Conservation (phyloP, 257 asterid species). For the Paraleonurus japonicus region DNA sequence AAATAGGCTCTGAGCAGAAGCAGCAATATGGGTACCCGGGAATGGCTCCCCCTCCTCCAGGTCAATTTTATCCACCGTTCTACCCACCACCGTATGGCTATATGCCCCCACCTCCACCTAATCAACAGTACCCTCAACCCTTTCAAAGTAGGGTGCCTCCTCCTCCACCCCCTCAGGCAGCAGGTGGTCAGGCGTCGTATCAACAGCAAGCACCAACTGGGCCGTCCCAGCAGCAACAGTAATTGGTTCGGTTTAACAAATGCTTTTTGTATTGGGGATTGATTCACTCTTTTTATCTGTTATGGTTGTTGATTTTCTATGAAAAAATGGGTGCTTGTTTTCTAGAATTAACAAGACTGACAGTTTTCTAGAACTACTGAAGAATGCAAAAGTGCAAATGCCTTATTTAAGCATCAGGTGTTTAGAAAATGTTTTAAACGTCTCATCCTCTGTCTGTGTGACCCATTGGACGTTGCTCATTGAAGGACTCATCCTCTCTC, state of each 20-base stretch:
- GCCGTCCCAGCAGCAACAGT: slow-evolving; percentile 29
- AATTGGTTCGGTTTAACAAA: not conserved
- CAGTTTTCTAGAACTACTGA: not conserved
- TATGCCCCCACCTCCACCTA: slow-evolving; percentile 59
- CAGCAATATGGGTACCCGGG: slow-evolving; percentile 55
- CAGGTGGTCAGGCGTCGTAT: slow-evolving; percentile 40
- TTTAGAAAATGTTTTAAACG: not conserved
- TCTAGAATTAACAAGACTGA: not conserved
- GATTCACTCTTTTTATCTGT: not conserved
- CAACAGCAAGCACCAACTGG: slow-evolving; percentile 48
- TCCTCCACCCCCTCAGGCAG: slow-evolving; percentile 43
- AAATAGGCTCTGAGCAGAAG: slow-evolving; percentile 40
- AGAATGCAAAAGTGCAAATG: not conserved
- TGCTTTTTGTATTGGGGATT: slow-evolving; percentile 1
- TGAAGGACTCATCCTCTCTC: too few species aligned
- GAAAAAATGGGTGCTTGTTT: not conserved
- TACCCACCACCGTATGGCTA: slow-evolving; percentile 74
- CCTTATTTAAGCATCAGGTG: not conserved
- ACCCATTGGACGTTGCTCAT: too few species aligned
- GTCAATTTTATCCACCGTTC: slow-evolving; percentile 69
- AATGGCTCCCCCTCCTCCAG: slow-evolving; percentile 52
- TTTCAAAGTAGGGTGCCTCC: slow-evolving; percentile 51
- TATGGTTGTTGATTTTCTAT: slow-evolving; percentile 2
- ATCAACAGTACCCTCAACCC: slow-evolving; percentile 56
- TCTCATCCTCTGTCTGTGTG: not conserved